A percentile compares a stretch with the other conserved stretches of the same genome.
Conservation (phyloP, 2,329 filamentous ascomycete genomes). For the Trichoderma simmonsii region DNA sequence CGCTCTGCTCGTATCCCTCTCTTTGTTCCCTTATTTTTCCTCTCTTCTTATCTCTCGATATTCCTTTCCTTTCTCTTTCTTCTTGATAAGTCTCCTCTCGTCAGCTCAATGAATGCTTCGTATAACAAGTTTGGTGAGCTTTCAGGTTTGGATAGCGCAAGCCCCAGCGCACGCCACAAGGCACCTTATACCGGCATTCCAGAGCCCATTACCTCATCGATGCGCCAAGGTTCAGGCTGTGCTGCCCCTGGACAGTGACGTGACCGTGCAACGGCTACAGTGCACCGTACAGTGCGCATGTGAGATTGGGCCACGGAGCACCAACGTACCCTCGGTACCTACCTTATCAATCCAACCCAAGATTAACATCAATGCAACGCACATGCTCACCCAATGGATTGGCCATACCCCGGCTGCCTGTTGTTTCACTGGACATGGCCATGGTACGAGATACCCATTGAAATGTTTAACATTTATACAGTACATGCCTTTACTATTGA, state of each 20-base stretch:
- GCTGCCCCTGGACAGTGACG: slow-evolving; percentile 14
- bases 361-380: not conserved
- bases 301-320: not conserved
- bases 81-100: not conserved
- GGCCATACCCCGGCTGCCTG: not conserved
- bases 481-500: not conserved
- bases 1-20: not conserved
- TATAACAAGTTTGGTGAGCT: not conserved
- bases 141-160: not conserved
- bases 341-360: not conserved
- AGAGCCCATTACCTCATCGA: slow-evolving; percentile 11
- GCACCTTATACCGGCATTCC: not conserved
- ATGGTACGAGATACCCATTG: not conserved
- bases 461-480: not conserved
- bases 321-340: not conserved
- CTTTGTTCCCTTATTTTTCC: not conserved
- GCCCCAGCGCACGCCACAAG: slow-evolving; percentile 7
- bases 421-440: not conserved
- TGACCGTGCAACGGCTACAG: not conserved
- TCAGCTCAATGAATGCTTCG: not conserved
- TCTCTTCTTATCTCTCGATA: not conserved
- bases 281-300: not conserved
- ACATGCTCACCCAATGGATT: not conserved
- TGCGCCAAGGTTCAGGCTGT: not conserved
- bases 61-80: not conserved